Evolutionary conservation across 192 early-diverging fungal species (phyloP), one percentile per base, ranked within the genome.

Genomic region (Fimicolochytrium jonesii): DNA sequence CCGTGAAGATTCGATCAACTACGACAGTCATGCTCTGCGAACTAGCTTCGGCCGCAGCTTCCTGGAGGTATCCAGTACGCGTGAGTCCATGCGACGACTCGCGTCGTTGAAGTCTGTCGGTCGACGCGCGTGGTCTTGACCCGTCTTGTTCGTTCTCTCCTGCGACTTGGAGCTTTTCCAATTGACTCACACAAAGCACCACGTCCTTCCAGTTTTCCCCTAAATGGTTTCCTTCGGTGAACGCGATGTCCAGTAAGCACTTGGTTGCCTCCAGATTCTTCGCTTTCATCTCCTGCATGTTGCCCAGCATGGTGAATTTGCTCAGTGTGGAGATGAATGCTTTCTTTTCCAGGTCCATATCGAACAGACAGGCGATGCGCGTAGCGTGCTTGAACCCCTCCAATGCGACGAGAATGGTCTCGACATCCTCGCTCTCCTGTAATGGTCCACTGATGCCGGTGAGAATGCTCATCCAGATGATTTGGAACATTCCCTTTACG

Each of bases 251-350:
- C 22, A 97, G 68, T 29, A 97, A 69, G 4, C 88, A 81, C 42
- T 87, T 88, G 49, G 95, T 91, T 0, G 94, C 93, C 69, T 95
- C 91, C 3, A 97, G 82, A 60, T 97, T 93, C 74, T 97, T 97
- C 41, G 85, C 81, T 49, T 80, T 83, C 86, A 97, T 91, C 59
- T 97, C 92, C 30, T 85, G 81, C n/a, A 92, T 59, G 48, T 90
- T 92, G 35, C 50, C 56, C 61, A 97, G 75, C 72, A 83, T 85
- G 5, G 93, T 94, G 59, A 93, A 91, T 69, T 93, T 93, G 42
- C 88, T 78, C 61, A 97, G 67, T 1, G 94, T 94, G 10, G 91
- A 91, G 11, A 97, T 81, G 74, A 95, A 92, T 3, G 94, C 90
- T 55, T 92, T 85, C 23, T 88, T 66, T 70, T 95, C 92, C 26